These are phyloP conservation scores for Cardamine resedifolia DNA, from an alignment of 345 rosid species.

Conservation along the genomic window DNA sequence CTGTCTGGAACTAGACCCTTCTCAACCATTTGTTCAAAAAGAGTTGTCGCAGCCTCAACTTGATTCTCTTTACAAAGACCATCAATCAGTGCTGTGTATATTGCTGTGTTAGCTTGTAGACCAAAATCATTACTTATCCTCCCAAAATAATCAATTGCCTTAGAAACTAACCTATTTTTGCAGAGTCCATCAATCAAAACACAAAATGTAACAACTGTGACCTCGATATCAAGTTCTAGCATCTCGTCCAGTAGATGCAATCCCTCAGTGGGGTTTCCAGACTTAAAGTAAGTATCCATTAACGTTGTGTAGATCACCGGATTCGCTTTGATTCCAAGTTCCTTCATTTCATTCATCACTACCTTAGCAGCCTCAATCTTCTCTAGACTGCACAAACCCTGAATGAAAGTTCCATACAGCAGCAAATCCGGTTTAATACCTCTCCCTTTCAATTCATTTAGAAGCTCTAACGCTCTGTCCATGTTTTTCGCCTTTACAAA, in stretches of 20 bases:
- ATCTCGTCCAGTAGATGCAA: slow-evolving; percentile 51
- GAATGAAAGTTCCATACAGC: slow-evolving; percentile 61
- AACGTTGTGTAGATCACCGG: slow-evolving; percentile 54
- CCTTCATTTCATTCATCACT: slow-evolving; percentile 56
- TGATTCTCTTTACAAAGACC: slow-evolving; percentile 67
- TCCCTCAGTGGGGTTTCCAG: slow-evolving; percentile 48
- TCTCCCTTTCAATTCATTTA: slow-evolving; percentile 51
- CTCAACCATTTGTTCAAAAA: slow-evolving; percentile 51
- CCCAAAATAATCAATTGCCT: slow-evolving; percentile 52
- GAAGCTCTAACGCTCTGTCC: slow-evolving; percentile 50
- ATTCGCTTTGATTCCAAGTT: slow-evolving; percentile 45
- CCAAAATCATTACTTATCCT: slow-evolving; percentile 44
- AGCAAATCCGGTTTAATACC: slow-evolving; percentile 51
- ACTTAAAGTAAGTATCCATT: slow-evolving; percentile 66
- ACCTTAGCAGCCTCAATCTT: slow-evolving; percentile 52
- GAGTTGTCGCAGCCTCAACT: slow-evolving; percentile 50
- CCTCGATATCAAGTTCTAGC: slow-evolving; percentile 46
- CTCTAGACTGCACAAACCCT: slow-evolving; percentile 57
- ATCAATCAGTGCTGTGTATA: slow-evolving; percentile 69
- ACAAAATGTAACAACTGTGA: slow-evolving; percentile 67
- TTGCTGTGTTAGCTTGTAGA: slow-evolving; percentile 57
- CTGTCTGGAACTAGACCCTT: slow-evolving; percentile 52
- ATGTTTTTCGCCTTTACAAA: slow-evolving; percentile 51
- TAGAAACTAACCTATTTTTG: slow-evolving; percentile 56
- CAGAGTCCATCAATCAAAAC: slow-evolving; percentile 74